These are phyloP conservation scores for Boletus edulis DNA, from an alignment of 768 basidiomycete genomes.

Conservation along the genomic window DNA sequence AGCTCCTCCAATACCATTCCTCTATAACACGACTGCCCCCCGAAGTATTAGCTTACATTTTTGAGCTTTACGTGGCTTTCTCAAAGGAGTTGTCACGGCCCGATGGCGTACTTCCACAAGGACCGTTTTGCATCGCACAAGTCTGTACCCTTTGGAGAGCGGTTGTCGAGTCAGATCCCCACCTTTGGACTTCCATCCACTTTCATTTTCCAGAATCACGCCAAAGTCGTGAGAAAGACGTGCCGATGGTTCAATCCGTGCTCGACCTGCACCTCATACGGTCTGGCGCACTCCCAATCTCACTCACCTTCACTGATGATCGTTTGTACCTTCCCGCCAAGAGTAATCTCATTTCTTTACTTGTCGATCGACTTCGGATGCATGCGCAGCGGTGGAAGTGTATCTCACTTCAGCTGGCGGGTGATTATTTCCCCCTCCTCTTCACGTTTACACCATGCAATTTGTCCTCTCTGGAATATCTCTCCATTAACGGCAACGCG, in stretches of 20 bases:
- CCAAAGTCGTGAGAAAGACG: not conserved
- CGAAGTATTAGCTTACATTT: conserved; percentile 36
- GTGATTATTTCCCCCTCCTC: conserved; percentile 7
- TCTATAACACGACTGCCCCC: conserved; percentile 12
- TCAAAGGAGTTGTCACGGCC: not conserved
- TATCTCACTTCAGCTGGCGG: not conserved
- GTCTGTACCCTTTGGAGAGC: conserved; percentile 22
- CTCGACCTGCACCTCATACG: conserved; percentile 11
- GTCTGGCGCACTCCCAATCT: conserved; percentile 12
- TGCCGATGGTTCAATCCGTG: not conserved
- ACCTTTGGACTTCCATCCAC: conserved; percentile 23
- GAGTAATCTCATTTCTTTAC: not conserved
- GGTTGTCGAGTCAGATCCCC: conserved; percentile 5
- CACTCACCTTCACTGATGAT: conserved; percentile 16
- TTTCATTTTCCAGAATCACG: conserved; percentile 4
- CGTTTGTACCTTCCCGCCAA: conserved; percentile 5
- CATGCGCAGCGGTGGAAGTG: too few species aligned
- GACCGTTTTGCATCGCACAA: conserved; percentile 12
- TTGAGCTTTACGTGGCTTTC: conserved; percentile 1
- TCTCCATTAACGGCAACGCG: conserved; percentile 5
- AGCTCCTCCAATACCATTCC: not conserved
- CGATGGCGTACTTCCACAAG: not conserved
- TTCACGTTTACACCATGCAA: conserved; percentile 14
- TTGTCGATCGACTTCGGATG: conserved; percentile 7
- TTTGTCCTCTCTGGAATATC: conserved; percentile 10